Conservation (phyloP, 768 basidiomycete genomes). For the Trametes elegans region DNA sequence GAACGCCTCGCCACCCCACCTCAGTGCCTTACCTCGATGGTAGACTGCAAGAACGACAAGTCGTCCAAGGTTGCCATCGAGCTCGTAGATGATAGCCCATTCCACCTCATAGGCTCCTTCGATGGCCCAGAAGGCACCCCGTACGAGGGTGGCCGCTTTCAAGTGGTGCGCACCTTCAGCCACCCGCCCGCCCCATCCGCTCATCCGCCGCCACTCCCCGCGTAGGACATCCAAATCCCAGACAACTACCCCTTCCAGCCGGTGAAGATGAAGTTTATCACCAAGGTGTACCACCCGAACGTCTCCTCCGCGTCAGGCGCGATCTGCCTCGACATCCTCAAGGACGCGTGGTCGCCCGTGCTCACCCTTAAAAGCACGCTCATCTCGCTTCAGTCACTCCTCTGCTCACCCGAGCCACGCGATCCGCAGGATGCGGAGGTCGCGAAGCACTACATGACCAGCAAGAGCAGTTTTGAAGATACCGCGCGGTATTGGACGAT, state of each 20-base stretch:
- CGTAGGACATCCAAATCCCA: conserved; percentile 88
- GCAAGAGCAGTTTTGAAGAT: conserved; percentile 81
- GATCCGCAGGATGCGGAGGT: conserved; percentile 99
- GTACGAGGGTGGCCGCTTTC: conserved; percentile 87
- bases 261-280: conserved; percentile 98
- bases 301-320: conserved; percentile 92
- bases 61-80: conserved; percentile 83
- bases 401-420: conserved; percentile 92
- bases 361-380: conserved; percentile 94
- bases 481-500: conserved; percentile 95
- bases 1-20: background rate
- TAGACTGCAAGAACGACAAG: conserved; percentile 97
- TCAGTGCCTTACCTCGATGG: background rate
- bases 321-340: conserved; percentile 88
- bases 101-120: conserved; percentile 90
- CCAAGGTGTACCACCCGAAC: conserved; percentile 95
- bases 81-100: conserved; percentile 84
- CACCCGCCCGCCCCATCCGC: background rate
- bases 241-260: conserved; percentile 92
- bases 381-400: conserved; percentile 89
- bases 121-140: conserved; percentile 91
- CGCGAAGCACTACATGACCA: conserved; percentile 93
- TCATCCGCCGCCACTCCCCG: conserved; percentile 3
- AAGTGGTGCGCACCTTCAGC: conserved; percentile 63
- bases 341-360: conserved; percentile 94